Base-by-base conservation (phyloP, 2,329 filamentous ascomycete genomes). In the Colletotrichum godetiae region DNA sequence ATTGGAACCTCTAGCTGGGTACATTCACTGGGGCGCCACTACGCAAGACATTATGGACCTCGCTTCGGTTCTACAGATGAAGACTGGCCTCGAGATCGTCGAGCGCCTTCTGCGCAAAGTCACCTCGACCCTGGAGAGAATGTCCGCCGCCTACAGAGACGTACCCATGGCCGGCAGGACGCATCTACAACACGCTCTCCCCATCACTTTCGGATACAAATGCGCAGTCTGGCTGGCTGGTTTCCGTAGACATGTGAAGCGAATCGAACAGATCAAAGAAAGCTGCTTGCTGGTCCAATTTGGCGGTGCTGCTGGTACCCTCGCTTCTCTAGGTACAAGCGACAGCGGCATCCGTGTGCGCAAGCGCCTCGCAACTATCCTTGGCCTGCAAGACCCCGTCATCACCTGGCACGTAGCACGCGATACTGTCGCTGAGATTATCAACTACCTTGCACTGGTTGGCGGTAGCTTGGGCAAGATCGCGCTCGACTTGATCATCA, bases 11-110 rank as follows among this genome's bases (percentile, higher is more conserved):
- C 24, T 19, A 69, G 77, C 76, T 5, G 77, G 75, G 1, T 90
- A 88, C 75, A 84, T 90, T 12, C 88, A 90, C 76, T 90, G 88
- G 88, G 88, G 88, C 10, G 88, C 88, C 1, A 90, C 88, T 0
- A 90, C 88, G 0, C 88, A 90, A 74, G 88, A 90, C 75, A 89
- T 90, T 71, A 90, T 89, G 88, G 88, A 90, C 74, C 80, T 86
- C 0, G 88, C 88, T 0, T 86, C 84, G 13, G 80, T 89, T 1
- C 76, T 90, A 10, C 88, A 90, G 75, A 88, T 89, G 78, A 86
- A 87, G 55, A 75, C 83, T 13, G 88, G 88, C 0, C 79, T 90
- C 15, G 78, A 80, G 0, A 83, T 90, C 19, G 82, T 90, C 4
- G 83, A 88, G 72, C 77, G 80, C 5, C 81, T 86, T 4, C 79